Evolutionary conservation across 306 rosid species (phyloP).

Genomic region (Psophocarpus tetragonolobus): DNA sequence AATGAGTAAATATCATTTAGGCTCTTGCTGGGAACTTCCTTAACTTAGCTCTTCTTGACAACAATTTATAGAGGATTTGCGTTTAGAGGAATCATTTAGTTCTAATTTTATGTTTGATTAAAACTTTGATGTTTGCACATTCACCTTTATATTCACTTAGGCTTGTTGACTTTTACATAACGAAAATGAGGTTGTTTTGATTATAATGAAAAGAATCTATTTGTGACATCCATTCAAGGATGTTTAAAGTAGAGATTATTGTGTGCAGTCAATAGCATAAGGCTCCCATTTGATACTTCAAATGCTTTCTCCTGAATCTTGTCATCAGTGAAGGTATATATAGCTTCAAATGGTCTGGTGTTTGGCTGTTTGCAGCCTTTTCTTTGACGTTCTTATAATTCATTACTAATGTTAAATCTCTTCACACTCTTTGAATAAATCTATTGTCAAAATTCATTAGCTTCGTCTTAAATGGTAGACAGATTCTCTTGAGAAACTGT

Average conservation of each 20-base stretch:
- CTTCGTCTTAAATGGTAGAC: neutral
- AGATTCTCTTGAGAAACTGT: constrained; percentile 23
- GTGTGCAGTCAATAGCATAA: neutral
- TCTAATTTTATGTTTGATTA: constrained; percentile 12
- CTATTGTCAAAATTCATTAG: neutral
- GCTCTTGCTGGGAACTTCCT: neutral
- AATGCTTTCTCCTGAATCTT: constrained; percentile 9
- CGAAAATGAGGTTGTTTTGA: constrained; percentile 22
- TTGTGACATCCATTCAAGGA: neutral
- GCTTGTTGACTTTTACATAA: constrained; percentile 10
- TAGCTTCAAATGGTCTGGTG: constrained; percentile 14
- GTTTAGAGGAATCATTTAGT: constrained; percentile 4
- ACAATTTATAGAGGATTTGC: neutral
- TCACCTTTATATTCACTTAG: neutral
- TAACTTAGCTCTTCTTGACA: neutral
- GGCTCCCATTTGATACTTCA: neutral
- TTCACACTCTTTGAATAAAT: neutral
- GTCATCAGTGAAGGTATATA: neutral
- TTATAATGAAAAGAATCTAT: constrained; percentile 19
- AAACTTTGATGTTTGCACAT: neutral
- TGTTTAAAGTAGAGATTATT: neutral
- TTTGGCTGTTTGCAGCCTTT: neutral
- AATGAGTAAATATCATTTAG: neutral
- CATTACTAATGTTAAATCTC: neutral
- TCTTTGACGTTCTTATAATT: neutral